Evolutionary conservation across 1,139 yeast species (phyloP), one percentile per base, ranked within the genome.

Genomic region (Scheffersomyces parashehatae): DNA sequence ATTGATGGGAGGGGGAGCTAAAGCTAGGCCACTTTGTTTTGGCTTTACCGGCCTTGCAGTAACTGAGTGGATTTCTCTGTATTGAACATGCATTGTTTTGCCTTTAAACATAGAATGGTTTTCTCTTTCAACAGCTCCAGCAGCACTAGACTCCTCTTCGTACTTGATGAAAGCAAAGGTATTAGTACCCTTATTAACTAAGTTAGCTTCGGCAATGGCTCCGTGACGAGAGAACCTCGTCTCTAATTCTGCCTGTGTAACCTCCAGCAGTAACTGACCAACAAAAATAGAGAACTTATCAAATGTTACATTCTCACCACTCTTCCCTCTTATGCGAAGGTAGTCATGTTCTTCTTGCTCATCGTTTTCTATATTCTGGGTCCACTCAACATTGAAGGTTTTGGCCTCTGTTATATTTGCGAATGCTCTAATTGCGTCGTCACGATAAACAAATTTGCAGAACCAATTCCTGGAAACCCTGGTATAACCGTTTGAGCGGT

Each of bases 381-480:
- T 89, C 96, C 96, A 88, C 54, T 85, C 89, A 34, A 85, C 87
- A 32, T 68, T 65, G 75, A 81, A 82, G 24, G 65, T 61, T 2
- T 73, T 65, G 38, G 70, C 73, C 31, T 78, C 73, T 47, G 85
- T 77, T 48, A 87, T 72, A 54, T 75, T 78, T 1, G 95, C 91
- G 70, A 81, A 90, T 0, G 96, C 96, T 54, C 85, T 76, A 40
- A 89, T 88, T 2, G 97, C 97, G 63, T 91, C 97, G 60, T 88
- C 96, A 39, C 97, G 80, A 58, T 80, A 89, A 1, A 82, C 89
- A 67, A 83, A 90, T 55, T 88, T 86, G 49, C 86, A 80, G 58
- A 85, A 88, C 96, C 96, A 90, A 35, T 79, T 77, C 40, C 67
- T 70, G 15, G 65, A 58, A 3, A n/a, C 47, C 29, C 30, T 41